Base-by-base conservation (phyloP, 176 grass and related monocot genomes). In the Zoysia japonica region DNA sequence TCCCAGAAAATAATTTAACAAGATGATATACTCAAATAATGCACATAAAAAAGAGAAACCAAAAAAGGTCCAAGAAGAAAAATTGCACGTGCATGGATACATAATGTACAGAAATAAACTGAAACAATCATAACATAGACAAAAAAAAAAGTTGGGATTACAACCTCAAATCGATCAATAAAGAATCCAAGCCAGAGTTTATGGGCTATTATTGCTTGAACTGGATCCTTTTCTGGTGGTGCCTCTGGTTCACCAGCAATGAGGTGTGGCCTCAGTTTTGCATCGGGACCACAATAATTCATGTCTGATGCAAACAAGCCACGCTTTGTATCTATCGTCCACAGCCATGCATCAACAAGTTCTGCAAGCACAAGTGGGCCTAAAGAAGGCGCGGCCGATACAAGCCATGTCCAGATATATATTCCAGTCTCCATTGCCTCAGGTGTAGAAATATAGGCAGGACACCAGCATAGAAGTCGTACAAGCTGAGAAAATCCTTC, bases 391-490 rank as follows among this genome's bases (percentile, higher is more conserved):
- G 92, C 92, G 46, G 95, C 95, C 47, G 96, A 99, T 54, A 99
- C 96, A 59, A 99, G 90, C 96, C 96, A 99, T 47, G 92, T 99
- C 96, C 96, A 99, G 81, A 99, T 94, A 90, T 93, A 99, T 80
- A 99, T 87, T 60, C 96, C 96, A 66, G 92, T 99, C 78, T 99
- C 96, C 96, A 99, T 99, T 71, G 92, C 90, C 65, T 95, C 96
- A 71, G 96, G 90, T 16, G 96, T 94, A 53, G 88, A 99, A 81
- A 99, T 99, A 80, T 99, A 99, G 67, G 96, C 92, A 90, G 96
- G 96, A 84, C 92, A 95, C 96, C 96, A 99, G 48, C 96, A 99
- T 76, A 99, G 88, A 71, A 99, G 96, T 43, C 96, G 85, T 81
- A 99, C 77, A 56, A 99, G 86, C 84, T 95, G 96, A 86, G 96